These are phyloP conservation scores for Xylariaceae sp. DNA, from an alignment of 2,329 filamentous ascomycete genomes.

Conservation along the genomic window DNA sequence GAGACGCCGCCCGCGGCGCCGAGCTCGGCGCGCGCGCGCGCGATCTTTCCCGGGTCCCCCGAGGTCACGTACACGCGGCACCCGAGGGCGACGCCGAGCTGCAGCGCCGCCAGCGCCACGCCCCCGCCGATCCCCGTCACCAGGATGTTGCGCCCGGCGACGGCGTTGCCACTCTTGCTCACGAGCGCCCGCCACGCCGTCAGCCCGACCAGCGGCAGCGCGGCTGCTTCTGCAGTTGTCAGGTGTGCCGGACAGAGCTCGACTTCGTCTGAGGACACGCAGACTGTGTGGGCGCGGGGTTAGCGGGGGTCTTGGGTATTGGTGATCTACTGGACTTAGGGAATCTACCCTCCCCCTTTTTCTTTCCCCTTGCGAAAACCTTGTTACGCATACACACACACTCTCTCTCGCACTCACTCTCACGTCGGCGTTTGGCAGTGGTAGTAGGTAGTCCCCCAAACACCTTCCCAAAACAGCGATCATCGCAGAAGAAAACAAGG, in stretches of 20 bases:
- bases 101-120: conserved; percentile 79
- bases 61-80: conserved; percentile 82
- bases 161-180: conserved; percentile 70
- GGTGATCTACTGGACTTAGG: no score
- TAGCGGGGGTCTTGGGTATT: background rate
- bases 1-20: conserved; percentile 81
- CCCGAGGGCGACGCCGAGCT: conserved; percentile 76
- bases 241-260: conserved; percentile 77
- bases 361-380: no score
- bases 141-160: conserved; percentile 72
- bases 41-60: conserved; percentile 74
- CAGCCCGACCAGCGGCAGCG: conserved; percentile 80
- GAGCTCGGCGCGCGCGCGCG: conserved; percentile 65
- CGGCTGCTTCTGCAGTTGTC: conserved; percentile 73
- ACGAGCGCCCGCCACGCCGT: conserved; percentile 88
- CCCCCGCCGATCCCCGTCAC: conserved; percentile 93
- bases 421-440: no score
- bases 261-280: conserved; percentile 71
- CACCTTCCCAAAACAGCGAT: no score
- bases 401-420: no score
- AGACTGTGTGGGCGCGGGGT: conserved; percentile 41
- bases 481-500: no score
- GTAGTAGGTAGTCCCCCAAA: no score
- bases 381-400: no score
- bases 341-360: no score